Base-by-base conservation (phyloP, 1,284 basidiomycete genomes). In the Gomphus bonarii region DNA sequence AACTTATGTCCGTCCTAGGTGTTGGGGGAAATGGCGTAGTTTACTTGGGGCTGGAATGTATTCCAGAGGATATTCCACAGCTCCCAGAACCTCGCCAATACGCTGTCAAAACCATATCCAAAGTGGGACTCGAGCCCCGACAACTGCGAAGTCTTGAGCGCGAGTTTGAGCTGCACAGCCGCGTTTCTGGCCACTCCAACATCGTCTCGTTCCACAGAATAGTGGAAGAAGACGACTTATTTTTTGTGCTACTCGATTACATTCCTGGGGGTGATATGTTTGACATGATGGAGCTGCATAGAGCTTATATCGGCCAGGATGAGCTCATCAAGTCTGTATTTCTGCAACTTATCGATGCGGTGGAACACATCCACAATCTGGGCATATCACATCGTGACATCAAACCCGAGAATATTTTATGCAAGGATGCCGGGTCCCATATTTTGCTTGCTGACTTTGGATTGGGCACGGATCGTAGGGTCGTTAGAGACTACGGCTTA, bases 351-450 rank as follows among this genome's bases (percentile, higher is more conserved):
- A 80, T 98, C 65, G 93, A 95, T 65, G 91, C 94, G 50, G 91
- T 98, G 66, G 87, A 94, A 63, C 91, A 91, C 72, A 85, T 84
- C 71, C 90, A 95, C 70, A 79, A 77, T 47, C 76, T 92, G 59
- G 91, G 91, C 70, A 92, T 98, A 69, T 97, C 90, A 75, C 95
- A 98, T 71, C 91, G 95, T 57, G 95, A 98, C 70, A 77, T 99
- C 66, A 99, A 98, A 76, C 95, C 95, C 28, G 97, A 98, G 74
- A 99, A 99, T 72, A 87, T 99, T 63, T 77, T 99, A 61, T 97
- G 93, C 72, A 70, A 76, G 69, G 82, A 86, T 61, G 78, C 74
- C 67, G 94, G 94, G 61, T 78, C 85, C 63, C 81, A 82, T 61
- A 82, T 98, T 59, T 84, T 91, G 62, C 81, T 99, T 66, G 95